A percentile compares a stretch with the other conserved stretches of the same genome.
Conservation (phyloP, 1,284 basidiomycete genomes). For the Phylloporus sp. region DNA sequence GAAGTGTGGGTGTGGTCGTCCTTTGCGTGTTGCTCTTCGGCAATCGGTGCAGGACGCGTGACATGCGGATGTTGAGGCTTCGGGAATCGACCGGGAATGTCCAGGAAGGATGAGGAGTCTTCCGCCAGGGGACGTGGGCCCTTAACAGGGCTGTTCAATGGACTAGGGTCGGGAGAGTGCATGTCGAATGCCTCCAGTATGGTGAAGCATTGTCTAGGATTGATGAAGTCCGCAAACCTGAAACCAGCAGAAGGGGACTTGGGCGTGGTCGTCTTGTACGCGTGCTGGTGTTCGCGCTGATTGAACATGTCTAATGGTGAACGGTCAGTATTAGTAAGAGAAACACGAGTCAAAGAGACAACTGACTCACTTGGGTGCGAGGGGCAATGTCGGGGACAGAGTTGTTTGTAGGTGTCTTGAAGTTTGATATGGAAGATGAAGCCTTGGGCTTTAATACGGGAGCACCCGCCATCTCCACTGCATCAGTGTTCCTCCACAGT, state of each 20-base stretch:
- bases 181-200: conserved; percentile 19
- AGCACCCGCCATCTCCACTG: conserved; percentile 31
- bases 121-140: conserved; percentile 7
- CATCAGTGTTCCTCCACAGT: conserved; percentile 14
- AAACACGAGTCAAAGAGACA: neutral
- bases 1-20: neutral
- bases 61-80: neutral
- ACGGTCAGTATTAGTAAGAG: neutral
- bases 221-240: conserved; percentile 30
- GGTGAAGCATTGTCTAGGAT: conserved; percentile 29
- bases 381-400: neutral
- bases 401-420: conserved; percentile 4
- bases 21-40: conserved; percentile 6
- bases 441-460: too few species aligned
- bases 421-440: neutral
- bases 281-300: conserved; percentile 18
- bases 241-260: conserved; percentile 33
- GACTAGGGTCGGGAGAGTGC: conserved; percentile 23
- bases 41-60: neutral
- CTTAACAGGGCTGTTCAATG: conserved; percentile 26
- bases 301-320: conserved; percentile 32
- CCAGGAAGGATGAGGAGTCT: neutral
- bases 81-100: neutral
- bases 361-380: neutral
- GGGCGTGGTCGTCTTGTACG: conserved; percentile 22